phyloP scores from a whole-genome alignment of 1,139 yeast genomes.

The Pichia sp. region DNA sequence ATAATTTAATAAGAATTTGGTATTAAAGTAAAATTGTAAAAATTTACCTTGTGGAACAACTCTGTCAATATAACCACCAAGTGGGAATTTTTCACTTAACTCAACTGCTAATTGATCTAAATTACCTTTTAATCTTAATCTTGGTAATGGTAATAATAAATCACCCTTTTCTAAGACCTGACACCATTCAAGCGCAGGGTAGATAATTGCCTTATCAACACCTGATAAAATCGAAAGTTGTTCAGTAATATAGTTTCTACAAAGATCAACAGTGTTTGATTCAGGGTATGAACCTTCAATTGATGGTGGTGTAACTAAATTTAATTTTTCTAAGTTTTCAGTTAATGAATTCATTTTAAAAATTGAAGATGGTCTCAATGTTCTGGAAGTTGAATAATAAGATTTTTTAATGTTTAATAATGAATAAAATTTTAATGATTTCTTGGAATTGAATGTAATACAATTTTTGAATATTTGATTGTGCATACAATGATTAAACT shows the following conservation, averaged over 20 bases:
- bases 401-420: background rate
- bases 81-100: slow-evolving; percentile 67
- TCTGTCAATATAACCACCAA: slow-evolving; percentile 58
- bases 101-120: slow-evolving; percentile 62
- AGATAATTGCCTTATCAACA: slow-evolving; percentile 63
- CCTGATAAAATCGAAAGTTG: slow-evolving; percentile 70
- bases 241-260: slow-evolving; percentile 82
- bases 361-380: too few relatives aligned
- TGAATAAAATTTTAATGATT: background rate
- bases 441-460: background rate
- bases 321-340: slow-evolving; percentile 28
- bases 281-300: slow-evolving; percentile 58
- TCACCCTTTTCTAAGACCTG: slow-evolving; percentile 87
- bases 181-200: slow-evolving; percentile 86
- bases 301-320: slow-evolving; percentile 30
- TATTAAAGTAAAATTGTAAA: slow-evolving; percentile 79
- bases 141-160: slow-evolving; percentile 84
- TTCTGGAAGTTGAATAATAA: background rate
- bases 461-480: background rate
- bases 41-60: slow-evolving; percentile 87
- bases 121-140: slow-evolving; percentile 85
- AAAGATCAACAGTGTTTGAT: slow-evolving; percentile 68
- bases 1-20: slow-evolving; percentile 55
- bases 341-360: slow-evolving; percentile 25
- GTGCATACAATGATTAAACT: background rate